Conservation (phyloP, 768 basidiomycete genomes). For the Phaffia tasmanica region DNA sequence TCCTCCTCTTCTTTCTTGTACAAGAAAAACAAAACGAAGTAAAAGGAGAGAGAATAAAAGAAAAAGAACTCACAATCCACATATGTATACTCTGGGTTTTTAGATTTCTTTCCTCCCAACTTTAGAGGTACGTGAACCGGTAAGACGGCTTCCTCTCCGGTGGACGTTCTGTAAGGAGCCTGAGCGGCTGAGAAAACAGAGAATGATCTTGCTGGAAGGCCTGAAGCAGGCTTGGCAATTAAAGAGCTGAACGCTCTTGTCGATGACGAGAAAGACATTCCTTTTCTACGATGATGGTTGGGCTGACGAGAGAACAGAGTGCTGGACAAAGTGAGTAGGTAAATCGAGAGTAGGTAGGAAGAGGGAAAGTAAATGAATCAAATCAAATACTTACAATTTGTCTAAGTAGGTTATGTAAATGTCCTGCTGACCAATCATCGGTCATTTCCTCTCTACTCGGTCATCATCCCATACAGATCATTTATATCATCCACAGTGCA, state of each 20-base stretch:
- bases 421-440: too few relatives aligned
- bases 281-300: too few relatives aligned
- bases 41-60: not conserved
- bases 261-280: slow-evolving; percentile 12
- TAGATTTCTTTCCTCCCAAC: slow-evolving; percentile 1
- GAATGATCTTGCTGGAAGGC: slow-evolving; percentile 6
- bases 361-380: not conserved
- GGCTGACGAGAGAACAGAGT: too few relatives aligned
- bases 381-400: not conserved
- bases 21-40: too few relatives aligned
- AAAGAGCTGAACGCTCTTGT: slow-evolving; percentile 7
- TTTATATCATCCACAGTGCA: not conserved
- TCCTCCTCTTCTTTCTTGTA: too few relatives aligned
- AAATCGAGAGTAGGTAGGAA: not conserved
- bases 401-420: not conserved
- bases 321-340: not conserved
- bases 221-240: not conserved
- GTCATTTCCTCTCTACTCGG: too few relatives aligned
- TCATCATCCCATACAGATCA: not conserved
- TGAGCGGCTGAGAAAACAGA: not conserved
- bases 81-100: not conserved
- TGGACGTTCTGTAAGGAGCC: slow-evolving; percentile 22
- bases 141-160: slow-evolving; percentile 19
- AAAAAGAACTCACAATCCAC: slow-evolving; percentile 19
- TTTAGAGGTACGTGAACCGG: slow-evolving; percentile 5